Evolutionary conservation across 1,284 basidiomycete genomes (phyloP).

Genomic region (Cystobasidium slooffiae): DNA sequence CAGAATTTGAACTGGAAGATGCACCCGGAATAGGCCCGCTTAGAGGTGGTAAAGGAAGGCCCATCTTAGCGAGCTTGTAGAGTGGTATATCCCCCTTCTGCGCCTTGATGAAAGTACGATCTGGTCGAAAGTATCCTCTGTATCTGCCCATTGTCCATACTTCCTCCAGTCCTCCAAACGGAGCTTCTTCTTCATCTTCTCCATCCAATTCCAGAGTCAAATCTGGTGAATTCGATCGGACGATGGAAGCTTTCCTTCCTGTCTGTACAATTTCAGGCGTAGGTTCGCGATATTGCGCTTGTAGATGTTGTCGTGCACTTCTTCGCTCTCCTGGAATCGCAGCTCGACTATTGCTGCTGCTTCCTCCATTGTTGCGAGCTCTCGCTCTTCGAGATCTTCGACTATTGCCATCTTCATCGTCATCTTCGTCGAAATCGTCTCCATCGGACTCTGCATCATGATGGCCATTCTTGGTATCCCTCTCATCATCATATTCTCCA

Average conservation of each 20-base stretch:
- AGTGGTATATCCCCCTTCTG: constrained; percentile 35
- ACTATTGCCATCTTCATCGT: constrained; percentile 20
- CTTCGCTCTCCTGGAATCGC: constrained; percentile 26
- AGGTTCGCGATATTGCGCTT: constrained; percentile 2
- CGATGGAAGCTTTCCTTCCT: constrained; percentile 14
- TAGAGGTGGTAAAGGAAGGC: constrained; percentile 35
- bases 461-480: constrained; percentile 2
- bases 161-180: constrained; percentile 42
- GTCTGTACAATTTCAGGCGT: neutral
- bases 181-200: constrained; percentile 23
- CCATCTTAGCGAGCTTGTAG: constrained; percentile 43
- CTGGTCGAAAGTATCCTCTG: constrained; percentile 27
- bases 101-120: constrained; percentile 39
- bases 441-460: constrained; percentile 4
- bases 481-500: constrained; percentile 5
- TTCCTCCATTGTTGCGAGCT: neutral
- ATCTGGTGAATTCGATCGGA: constrained; percentile 9
- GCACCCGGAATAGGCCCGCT: constrained; percentile 22
- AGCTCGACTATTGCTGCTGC: neutral
- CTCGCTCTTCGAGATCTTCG: constrained; percentile 1
- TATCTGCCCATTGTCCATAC: constrained; percentile 40
- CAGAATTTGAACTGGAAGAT: neutral
- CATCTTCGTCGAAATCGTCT: constrained; percentile 20
- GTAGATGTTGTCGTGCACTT: constrained; percentile 22
- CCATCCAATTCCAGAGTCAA: constrained; percentile 1